Percentiles rank a stretch among this genome's conserved stretches.
Conservation (phyloP, 495 filamentous ascomycete genomes). For the Tuber umbilicatum region DNA sequence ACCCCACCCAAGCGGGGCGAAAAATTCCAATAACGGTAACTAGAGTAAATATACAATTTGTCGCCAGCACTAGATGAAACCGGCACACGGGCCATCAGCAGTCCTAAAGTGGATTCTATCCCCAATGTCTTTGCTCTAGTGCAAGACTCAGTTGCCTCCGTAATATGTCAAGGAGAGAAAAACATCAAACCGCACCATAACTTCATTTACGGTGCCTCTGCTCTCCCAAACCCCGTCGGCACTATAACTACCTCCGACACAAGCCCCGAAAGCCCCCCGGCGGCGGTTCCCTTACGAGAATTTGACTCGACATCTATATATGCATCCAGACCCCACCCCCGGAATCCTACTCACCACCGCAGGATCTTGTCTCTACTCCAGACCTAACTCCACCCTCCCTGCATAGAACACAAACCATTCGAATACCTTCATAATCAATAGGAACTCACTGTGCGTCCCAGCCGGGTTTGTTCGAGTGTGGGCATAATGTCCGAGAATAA, state of each 20-base stretch:
- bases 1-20: background rate
- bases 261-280: slow-evolving; percentile 9
- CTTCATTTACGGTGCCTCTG: slow-evolving; percentile 1
- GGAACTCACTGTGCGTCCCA: slow-evolving; percentile 10
- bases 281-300: background rate
- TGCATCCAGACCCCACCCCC: slow-evolving; percentile 10
- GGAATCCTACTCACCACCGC: background rate
- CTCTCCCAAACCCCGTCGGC: background rate
- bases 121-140: background rate
- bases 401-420: background rate
- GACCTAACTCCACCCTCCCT: background rate
- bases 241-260: background rate
- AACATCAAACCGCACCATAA: slow-evolving; percentile 7
- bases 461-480: slow-evolving; percentile 4
- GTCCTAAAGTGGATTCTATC: background rate
- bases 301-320: slow-evolving; percentile 1
- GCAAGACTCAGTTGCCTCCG: too few relatives aligned
- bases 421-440: background rate
- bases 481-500: slow-evolving; percentile 7
- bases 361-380: background rate
- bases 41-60: background rate
- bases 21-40: too few relatives aligned
- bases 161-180: background rate
- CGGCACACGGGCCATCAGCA: background rate
- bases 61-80: background rate